phyloP scores from a whole-genome alignment of 345 rosid species.

The Salix viminalis region DNA sequence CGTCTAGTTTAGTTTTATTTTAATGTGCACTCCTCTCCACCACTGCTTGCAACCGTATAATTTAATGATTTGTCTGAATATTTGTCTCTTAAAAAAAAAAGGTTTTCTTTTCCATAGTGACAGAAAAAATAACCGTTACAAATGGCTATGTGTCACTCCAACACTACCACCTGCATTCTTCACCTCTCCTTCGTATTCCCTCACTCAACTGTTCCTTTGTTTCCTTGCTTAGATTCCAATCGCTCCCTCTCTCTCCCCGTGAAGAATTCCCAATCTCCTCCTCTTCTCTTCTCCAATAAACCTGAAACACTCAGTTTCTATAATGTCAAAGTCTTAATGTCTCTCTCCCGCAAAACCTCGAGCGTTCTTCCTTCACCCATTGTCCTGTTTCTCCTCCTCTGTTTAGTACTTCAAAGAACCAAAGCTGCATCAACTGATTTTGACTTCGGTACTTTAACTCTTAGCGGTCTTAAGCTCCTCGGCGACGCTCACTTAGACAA shows the following conservation, averaged over 20 bases:
- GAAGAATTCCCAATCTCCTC: slow-evolving; percentile 16
- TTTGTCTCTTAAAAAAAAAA: not conserved
- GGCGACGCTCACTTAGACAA: slow-evolving; percentile 91
- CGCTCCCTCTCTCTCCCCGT: slow-evolving; percentile 30
- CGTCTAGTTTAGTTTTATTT: too few relatives aligned
- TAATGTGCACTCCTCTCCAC: not conserved
- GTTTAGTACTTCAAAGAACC: slow-evolving; percentile 21
- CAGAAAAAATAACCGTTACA: slow-evolving; percentile 39
- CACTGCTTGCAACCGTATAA: not conserved
- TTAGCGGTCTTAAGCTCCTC: slow-evolving; percentile 63
- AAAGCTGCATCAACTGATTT: slow-evolving; percentile 36
- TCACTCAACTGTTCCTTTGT: slow-evolving; percentile 10
- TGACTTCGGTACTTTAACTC: slow-evolving; percentile 76
- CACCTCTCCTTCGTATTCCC: slow-evolving; percentile 37
- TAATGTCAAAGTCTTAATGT: slow-evolving; percentile 16
- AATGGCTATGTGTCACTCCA: slow-evolving; percentile 46
- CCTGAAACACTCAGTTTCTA: slow-evolving; percentile 1
- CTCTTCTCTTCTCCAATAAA: slow-evolving; percentile 12
- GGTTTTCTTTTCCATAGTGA: not conserved
- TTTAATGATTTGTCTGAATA: not conserved
- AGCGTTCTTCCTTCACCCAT: slow-evolving; percentile 16
- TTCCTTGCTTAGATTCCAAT: slow-evolving; percentile 13
- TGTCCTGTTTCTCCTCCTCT: slow-evolving; percentile 28
- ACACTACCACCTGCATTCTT: slow-evolving; percentile 52
- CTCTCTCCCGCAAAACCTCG: slow-evolving; percentile 20